These are phyloP conservation scores for Geranomyces variabilis DNA, from an alignment of 192 early-diverging fungal species.

Conservation along the genomic window DNA sequence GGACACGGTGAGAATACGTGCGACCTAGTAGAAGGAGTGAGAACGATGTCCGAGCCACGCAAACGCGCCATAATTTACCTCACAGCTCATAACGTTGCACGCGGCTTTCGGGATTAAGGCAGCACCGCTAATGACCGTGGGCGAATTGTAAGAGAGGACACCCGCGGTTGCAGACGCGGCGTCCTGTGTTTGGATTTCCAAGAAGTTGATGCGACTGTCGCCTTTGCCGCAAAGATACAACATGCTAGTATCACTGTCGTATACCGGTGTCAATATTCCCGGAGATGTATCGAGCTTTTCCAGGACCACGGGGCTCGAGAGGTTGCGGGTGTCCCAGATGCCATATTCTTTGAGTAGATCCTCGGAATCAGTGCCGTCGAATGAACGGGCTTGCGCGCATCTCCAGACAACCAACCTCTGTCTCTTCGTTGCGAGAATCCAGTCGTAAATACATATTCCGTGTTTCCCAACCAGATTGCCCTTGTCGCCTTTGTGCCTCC, in stretches of 20 bases:
- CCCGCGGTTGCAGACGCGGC: slow-evolving; percentile 41
- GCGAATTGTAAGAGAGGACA: slow-evolving; percentile 49
- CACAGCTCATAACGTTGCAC: slow-evolving; percentile 63
- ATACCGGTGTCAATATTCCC: slow-evolving; percentile 72
- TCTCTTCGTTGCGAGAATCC: slow-evolving; percentile 61
- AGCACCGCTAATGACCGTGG: slow-evolving; percentile 56
- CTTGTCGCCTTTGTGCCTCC: slow-evolving; percentile 67
- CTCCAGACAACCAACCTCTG: slow-evolving; percentile 17
- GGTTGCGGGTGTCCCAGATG: slow-evolving; percentile 75
- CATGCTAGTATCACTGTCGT: slow-evolving; percentile 79
- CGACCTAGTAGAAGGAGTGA: too few relatives aligned
- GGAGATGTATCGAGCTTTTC: slow-evolving; percentile 68
- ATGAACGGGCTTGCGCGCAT: background rate
- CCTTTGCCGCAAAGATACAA: slow-evolving; percentile 74
- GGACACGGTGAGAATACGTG: slow-evolving; percentile 58
- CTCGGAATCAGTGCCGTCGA: slow-evolving; percentile 1
- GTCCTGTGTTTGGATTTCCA: slow-evolving; percentile 54
- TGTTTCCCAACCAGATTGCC: slow-evolving; percentile 71
- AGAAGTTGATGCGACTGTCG: slow-evolving; percentile 70
- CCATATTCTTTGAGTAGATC: slow-evolving; percentile 68
- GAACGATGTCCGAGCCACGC: too few relatives aligned
- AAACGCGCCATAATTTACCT: slow-evolving; percentile 24
- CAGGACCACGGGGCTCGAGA: slow-evolving; percentile 60
- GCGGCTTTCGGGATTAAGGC: slow-evolving; percentile 69
- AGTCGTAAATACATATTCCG: slow-evolving; percentile 66